phyloP scores from a whole-genome alignment of 2,329 filamentous ascomycete genomes.

The Zelopaecilomyces penicillatus region DNA sequence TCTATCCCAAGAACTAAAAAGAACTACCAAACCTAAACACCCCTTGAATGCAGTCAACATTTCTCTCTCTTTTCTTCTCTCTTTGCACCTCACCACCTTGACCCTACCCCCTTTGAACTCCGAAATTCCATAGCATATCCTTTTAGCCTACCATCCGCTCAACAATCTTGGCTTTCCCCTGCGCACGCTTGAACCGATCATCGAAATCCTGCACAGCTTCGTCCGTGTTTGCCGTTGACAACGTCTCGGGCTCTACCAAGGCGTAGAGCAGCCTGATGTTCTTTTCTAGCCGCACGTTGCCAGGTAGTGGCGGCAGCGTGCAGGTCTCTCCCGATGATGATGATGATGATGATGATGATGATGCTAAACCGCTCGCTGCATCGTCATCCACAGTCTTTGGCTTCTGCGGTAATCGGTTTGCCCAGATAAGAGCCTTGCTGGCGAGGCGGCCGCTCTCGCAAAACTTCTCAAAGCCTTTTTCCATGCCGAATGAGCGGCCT shows the following conservation, averaged over 20 bases:
- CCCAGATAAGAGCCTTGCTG: slow-evolving; percentile 76
- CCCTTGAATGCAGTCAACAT: neutral
- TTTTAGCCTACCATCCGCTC: slow-evolving; percentile 52
- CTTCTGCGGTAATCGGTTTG: slow-evolving; percentile 49
- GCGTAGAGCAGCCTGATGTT: slow-evolving; percentile 69
- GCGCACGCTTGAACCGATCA: slow-evolving; percentile 73
- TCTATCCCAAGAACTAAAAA: neutral
- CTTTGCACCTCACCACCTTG: neutral
- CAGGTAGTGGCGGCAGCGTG: slow-evolving; percentile 35
- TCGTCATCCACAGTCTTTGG: slow-evolving; percentile 7
- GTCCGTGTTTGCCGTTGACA: slow-evolving; percentile 77
- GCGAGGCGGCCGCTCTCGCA: slow-evolving; percentile 69
- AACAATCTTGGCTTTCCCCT: slow-evolving; percentile 77
- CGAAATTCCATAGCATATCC: neutral
- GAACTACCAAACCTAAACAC: neutral
- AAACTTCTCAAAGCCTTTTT: slow-evolving; percentile 93
- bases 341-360: neutral
- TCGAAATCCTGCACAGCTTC: slow-evolving; percentile 88
- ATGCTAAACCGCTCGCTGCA: neutral
- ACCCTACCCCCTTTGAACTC: neutral
- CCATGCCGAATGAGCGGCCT: slow-evolving; percentile 81
- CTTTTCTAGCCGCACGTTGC: slow-evolving; percentile 61
- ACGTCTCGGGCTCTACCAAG: slow-evolving; percentile 67
- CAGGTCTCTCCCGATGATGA: slow-evolving; percentile 6
- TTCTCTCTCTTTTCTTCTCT: neutral